A percentile compares a stretch with the other conserved stretches of the same genome.
Evolutionary conservation across 129 eudicot genomes (phyloP).

Genomic region (Chrysanthemum seticuspe): DNA sequence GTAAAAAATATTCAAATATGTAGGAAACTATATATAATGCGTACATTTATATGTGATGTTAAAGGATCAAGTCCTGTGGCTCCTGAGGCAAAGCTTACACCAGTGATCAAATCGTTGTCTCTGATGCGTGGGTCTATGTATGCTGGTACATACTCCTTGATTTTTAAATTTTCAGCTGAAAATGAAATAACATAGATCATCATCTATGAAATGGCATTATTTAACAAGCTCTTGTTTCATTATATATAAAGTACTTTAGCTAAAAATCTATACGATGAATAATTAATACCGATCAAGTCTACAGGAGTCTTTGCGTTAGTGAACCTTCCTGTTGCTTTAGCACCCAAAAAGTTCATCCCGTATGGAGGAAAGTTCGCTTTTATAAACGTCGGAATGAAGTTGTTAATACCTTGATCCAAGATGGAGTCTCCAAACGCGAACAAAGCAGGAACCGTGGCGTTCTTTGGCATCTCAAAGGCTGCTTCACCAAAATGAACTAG

Average conservation of each 20-base stretch:
- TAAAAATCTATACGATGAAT: background rate
- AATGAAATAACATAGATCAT: background rate
- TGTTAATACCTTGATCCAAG: constrained; percentile 72
- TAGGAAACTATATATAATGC: constrained; percentile 20
- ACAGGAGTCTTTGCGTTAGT: constrained; percentile 67
- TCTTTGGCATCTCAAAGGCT: constrained; percentile 34
- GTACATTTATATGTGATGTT: constrained; percentile 57
- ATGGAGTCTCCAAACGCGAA: constrained; percentile 80
- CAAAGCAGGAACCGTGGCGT: constrained; percentile 51
- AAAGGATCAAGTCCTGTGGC: constrained; percentile 78
- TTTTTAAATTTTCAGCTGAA: constrained; percentile 61
- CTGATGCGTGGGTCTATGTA: constrained; percentile 61
- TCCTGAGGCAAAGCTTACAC: constrained; percentile 87
- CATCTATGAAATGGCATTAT: too few relatives aligned
- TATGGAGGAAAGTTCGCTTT: constrained; percentile 74
- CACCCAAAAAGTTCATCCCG: constrained; percentile 66
- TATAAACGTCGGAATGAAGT: constrained; percentile 43
- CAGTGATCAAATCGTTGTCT: constrained; percentile 58
- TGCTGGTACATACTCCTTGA: constrained; percentile 66
- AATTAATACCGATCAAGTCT: constrained; percentile 48
- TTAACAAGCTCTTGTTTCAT: too few relatives aligned
- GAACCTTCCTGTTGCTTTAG: constrained; percentile 72
- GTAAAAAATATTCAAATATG: background rate
- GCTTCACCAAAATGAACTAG: constrained; percentile 18
- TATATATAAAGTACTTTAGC: background rate